phyloP scores from a whole-genome alignment of 129 eudicot species.

The Apium graveolens region DNA sequence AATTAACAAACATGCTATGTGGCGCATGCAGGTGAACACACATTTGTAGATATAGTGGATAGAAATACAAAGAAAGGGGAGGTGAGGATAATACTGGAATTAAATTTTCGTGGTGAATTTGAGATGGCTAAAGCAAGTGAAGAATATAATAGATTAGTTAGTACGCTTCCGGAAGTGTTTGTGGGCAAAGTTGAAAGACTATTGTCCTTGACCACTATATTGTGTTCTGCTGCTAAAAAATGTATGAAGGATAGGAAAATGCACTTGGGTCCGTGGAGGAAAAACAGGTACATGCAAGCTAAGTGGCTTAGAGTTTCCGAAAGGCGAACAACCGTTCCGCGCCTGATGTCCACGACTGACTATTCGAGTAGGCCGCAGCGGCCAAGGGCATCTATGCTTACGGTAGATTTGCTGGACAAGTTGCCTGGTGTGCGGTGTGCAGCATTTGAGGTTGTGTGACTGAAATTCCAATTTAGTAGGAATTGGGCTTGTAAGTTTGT shows the following conservation, averaged over 20 bases:
- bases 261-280: constrained; percentile 95
- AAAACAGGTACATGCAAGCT: constrained; percentile 41
- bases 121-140: constrained; percentile 75
- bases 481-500: not conserved
- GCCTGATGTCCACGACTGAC: constrained; percentile 5
- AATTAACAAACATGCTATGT: not conserved
- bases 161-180: constrained; percentile 56
- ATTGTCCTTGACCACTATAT: constrained; percentile 31
- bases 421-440: constrained; percentile 33
- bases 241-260: constrained; percentile 79
- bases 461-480: not conserved
- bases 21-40: constrained; percentile 72
- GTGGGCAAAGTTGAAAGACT: constrained; percentile 66
- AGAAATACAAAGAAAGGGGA: constrained; percentile 47
- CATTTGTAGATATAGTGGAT: constrained; percentile 68
- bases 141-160: constrained; percentile 49
- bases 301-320: constrained; percentile 67
- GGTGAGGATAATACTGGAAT: constrained; percentile 57
- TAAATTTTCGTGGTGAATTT: constrained; percentile 65
- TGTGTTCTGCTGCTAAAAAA: constrained; percentile 58
- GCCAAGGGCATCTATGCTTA: constrained; percentile 60
- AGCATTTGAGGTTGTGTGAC: constrained; percentile 34
- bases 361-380: constrained; percentile 30
- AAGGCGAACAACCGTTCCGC: constrained; percentile 21
- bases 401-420: constrained; percentile 51